Percentiles rank a stretch among this genome's conserved stretches.
These are phyloP conservation scores for Trichoderma cornu-damae DNA, from an alignment of 2,329 filamentous ascomycete genomes.

Conservation along the genomic window DNA sequence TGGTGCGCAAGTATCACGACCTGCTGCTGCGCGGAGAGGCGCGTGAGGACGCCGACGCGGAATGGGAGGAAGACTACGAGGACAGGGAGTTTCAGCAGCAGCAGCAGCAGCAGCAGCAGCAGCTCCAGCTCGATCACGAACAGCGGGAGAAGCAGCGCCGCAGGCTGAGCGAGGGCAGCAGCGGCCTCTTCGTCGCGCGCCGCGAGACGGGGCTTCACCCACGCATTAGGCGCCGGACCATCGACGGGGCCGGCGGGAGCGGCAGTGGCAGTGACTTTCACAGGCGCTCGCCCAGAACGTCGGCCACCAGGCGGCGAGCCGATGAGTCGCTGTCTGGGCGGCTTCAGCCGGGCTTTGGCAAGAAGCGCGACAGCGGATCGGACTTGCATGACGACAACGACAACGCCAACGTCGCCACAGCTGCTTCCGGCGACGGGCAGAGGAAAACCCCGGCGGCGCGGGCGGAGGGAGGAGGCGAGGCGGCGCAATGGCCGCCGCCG, in stretches of 20 bases:
- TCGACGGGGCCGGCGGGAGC: conserved; percentile 4
- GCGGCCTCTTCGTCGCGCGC: conserved; percentile 5
- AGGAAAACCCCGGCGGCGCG: background rate
- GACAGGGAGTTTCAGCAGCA: background rate
- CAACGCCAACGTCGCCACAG: background rate
- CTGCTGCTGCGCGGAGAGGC: conserved; percentile 12
- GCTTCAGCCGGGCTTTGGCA: conserved; percentile 2
- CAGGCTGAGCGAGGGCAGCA: conserved; percentile 13
- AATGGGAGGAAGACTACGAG: conserved; percentile 4
- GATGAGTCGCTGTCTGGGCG: conserved; percentile 11
- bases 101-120: background rate
- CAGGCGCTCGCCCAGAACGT: conserved; percentile 5
- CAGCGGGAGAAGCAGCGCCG: conserved; percentile 8
- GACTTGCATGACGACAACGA: background rate
- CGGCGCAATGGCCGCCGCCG: conserved; percentile 52
- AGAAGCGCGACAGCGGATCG: background rate
- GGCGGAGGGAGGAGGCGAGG: background rate
- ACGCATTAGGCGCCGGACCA: conserved; percentile 11
- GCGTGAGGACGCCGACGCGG: conserved; percentile 8
- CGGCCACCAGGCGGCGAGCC: conserved; percentile 11
- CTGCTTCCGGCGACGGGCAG: background rate
- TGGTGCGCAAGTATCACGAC: conserved; percentile 17
- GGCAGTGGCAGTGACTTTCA: conserved; percentile 3
- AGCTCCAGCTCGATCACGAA: background rate
- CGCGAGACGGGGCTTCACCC: background rate